Evolutionary conservation across 2,329 filamentous ascomycete species (phyloP).

Genomic region (Fusarium setosum): DNA sequence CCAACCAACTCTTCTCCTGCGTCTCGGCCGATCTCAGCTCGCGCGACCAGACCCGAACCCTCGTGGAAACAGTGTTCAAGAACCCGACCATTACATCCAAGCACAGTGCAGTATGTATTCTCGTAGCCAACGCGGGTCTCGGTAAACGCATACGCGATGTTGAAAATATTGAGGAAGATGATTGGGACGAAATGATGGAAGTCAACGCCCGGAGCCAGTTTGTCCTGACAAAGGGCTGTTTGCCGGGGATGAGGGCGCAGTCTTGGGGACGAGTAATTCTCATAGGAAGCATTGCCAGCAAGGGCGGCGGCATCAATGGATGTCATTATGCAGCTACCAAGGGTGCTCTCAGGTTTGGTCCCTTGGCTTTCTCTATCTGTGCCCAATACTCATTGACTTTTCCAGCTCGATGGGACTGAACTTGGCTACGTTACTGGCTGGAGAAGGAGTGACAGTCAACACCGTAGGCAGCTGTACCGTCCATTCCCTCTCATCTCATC

Average conservation of each 20-base stretch:
- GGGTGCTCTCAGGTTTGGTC: constrained; percentile 43
- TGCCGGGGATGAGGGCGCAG: constrained; percentile 46
- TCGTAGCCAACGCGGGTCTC: constrained; percentile 48
- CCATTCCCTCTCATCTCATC: not conserved
- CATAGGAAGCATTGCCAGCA: constrained; percentile 48
- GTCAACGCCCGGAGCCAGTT: constrained; percentile 50
- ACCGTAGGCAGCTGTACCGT: constrained; percentile 33
- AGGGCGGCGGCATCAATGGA: constrained; percentile 49
- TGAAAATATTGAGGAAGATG: constrained; percentile 48
- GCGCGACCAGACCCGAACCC: constrained; percentile 18
- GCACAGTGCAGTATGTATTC: constrained; percentile 42
- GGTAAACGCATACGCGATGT: constrained; percentile 49
- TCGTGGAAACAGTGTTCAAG: constrained; percentile 9
- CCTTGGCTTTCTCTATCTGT: accelerated
- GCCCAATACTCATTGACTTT: not conserved
- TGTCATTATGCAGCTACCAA: constrained; percentile 51
- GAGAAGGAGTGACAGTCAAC: constrained; percentile 49
- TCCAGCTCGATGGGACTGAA: constrained; percentile 50
- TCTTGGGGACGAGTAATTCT: constrained; percentile 48
- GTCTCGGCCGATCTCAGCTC: constrained; percentile 23
- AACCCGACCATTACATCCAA: constrained; percentile 4
- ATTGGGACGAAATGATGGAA: constrained; percentile 51
- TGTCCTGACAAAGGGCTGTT: constrained; percentile 47
- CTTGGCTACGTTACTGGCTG: constrained; percentile 45
- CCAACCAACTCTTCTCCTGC: constrained; percentile 15